Conservation (phyloP, 441 rosid species). For the Theobroma grandiflorum region DNA sequence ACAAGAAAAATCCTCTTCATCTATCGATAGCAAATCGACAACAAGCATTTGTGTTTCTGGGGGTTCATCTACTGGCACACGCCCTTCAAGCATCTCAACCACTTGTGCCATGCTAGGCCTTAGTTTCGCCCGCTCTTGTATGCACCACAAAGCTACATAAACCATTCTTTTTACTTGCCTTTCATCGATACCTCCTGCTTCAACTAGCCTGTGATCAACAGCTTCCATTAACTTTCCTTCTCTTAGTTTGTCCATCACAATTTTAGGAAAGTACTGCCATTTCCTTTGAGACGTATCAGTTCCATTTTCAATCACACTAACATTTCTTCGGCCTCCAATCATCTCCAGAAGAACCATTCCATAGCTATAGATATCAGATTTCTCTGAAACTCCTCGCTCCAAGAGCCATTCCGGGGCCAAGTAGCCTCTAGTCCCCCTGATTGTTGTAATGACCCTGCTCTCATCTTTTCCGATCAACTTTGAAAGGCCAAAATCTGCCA, state of each 20-base stretch:
- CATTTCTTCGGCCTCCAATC: constrained; percentile 77
- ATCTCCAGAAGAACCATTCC: constrained; percentile 86
- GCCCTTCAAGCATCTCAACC: constrained; percentile 86
- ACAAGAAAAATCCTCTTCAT: constrained; percentile 39
- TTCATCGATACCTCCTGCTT: constrained; percentile 59
- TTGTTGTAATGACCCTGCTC: constrained; percentile 70
- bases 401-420: constrained; percentile 91
- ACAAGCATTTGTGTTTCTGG: constrained; percentile 71
- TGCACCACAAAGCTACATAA: constrained; percentile 84
- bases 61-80: constrained; percentile 61
- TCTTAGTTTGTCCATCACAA: constrained; percentile 60
- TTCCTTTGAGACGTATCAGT: constrained; percentile 44
- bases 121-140: constrained; percentile 67
- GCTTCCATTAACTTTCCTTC: constrained; percentile 73
- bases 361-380: constrained; percentile 79
- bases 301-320: constrained; percentile 44
- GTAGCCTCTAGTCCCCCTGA: constrained; percentile 83
- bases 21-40: constrained; percentile 64
- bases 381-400: constrained; percentile 72
- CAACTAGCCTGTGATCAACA: constrained; percentile 62
- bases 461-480: constrained; percentile 72
- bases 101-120: constrained; percentile 76
- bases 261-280: constrained; percentile 75
- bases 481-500: constrained; percentile 82
- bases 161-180: constrained; percentile 60